Percentiles rank a stretch among this genome's conserved stretches.
Conservation (phyloP, 2,329 filamentous ascomycete species). For the Colletotrichum nymphaeae region DNA sequence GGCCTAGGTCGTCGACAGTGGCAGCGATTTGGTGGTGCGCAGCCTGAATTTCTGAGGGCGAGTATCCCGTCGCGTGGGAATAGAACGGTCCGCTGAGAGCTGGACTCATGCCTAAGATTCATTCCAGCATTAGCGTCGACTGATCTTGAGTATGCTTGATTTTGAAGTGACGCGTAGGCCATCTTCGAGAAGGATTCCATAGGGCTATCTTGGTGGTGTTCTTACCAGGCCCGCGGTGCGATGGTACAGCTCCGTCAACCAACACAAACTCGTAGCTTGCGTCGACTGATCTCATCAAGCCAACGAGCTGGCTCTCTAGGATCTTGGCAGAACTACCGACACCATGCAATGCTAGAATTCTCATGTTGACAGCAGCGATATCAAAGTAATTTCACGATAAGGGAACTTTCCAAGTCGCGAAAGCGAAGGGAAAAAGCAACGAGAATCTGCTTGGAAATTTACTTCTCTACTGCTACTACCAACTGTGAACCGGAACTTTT, state of each 20-base stretch:
- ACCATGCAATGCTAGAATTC: slow-evolving; percentile 24
- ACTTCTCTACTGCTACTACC: no score
- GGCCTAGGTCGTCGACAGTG: slow-evolving; percentile 33
- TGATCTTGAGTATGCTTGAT: no score
- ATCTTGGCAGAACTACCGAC: slow-evolving; percentile 29
- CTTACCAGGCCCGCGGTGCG: slow-evolving; percentile 28
- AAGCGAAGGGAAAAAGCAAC: not conserved
- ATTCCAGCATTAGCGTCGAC: not conserved
- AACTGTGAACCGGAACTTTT: no score
- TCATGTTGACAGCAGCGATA: slow-evolving; percentile 13
- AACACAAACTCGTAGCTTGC: slow-evolving; percentile 35
- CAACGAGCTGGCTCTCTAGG: slow-evolving; percentile 16
- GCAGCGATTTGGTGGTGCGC: slow-evolving; percentile 18
- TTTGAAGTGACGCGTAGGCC: no score
- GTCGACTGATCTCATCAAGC: slow-evolving; percentile 19
- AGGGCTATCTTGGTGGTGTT: not conserved
- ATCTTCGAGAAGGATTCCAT: no score
- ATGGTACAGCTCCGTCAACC: slow-evolving; percentile 16
- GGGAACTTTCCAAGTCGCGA: not conserved
- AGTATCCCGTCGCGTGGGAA: slow-evolving; percentile 14
- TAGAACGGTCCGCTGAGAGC: slow-evolving; percentile 15
- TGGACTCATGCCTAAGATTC: slow-evolving; percentile 13
- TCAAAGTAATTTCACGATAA: not conserved
- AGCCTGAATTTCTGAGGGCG: not conserved
- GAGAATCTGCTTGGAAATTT: not conserved